phyloP scores from a whole-genome alignment of 2,329 filamentous ascomycete genomes.

The Alternaria ethzedia region DNA sequence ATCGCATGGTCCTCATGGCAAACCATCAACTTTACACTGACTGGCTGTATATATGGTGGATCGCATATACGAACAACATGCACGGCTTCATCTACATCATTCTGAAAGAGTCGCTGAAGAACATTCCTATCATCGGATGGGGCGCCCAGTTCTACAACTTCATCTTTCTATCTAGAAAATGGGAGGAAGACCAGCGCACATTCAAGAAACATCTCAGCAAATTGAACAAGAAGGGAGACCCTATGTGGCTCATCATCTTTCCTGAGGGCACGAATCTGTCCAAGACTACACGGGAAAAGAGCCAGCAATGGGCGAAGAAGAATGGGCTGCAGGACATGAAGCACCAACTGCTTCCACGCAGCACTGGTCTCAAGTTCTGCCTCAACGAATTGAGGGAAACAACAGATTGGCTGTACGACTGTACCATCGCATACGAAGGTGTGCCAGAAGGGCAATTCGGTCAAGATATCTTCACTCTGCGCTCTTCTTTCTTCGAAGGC shows the following conservation, averaged over 20 bases:
- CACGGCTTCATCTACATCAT: conserved; percentile 91
- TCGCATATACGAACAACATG: conserved; percentile 83
- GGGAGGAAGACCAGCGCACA: conserved; percentile 78
- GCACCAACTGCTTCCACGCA: conserved; percentile 78
- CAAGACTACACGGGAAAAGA: conserved; percentile 71
- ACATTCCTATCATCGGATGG: conserved; percentile 78
- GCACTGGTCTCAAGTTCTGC: conserved; percentile 81
- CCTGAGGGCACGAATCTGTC: conserved; percentile 87
- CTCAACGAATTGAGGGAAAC: conserved; percentile 75
- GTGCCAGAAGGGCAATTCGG: conserved; percentile 76
- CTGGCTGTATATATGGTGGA: conserved; percentile 94
- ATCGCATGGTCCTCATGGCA: conserved; percentile 81
- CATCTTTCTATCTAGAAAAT: conserved; percentile 90
- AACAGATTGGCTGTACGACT: conserved; percentile 87
- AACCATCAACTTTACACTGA: conserved; percentile 91
- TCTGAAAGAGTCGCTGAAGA: conserved; percentile 84
- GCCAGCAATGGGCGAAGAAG: conserved; percentile 78
- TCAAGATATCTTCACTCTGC: conserved; percentile 88
- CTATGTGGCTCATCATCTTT: conserved; percentile 91
- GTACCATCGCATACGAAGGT: conserved; percentile 94
- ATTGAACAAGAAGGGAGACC: conserved; percentile 72
- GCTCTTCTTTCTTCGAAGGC: conserved; percentile 86
- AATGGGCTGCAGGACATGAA: conserved; percentile 73
- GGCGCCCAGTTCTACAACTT: conserved; percentile 88
- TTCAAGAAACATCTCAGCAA: conserved; percentile 75